Evolutionary conservation across 352 stramenopile genomes (phyloP).

Genomic region (Phytophthora pistaciae): DNA sequence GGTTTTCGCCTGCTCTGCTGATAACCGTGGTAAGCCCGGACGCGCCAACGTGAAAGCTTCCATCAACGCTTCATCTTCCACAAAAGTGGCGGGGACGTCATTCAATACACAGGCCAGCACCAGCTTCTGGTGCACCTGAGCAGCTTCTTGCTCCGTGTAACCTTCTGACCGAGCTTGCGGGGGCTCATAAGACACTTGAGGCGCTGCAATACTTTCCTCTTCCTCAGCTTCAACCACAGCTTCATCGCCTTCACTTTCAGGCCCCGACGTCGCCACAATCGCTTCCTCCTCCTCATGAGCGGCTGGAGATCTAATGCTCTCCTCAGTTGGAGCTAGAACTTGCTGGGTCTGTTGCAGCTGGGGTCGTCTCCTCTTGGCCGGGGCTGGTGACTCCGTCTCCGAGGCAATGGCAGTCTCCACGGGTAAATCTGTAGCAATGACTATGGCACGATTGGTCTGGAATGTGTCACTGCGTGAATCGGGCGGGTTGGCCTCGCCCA

Average conservation of each 20-base stretch:
- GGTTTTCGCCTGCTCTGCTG: conserved; percentile 17
- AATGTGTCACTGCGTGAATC: background rate
- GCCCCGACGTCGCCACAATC: too few species aligned
- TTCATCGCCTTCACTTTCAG: background rate
- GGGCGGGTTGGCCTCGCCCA: conserved; percentile 22
- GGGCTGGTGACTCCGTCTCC: background rate
- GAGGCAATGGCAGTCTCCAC: background rate
- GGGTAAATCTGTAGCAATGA: background rate
- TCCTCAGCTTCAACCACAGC: background rate
- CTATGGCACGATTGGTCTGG: conserved; percentile 10
- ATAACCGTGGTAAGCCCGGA: conserved; percentile 33
- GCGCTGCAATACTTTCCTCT: background rate
- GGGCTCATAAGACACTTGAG: background rate
- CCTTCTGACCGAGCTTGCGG: background rate
- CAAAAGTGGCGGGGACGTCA: conserved; percentile 39
- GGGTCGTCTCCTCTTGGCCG: conserved; percentile 1
- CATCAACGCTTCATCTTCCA: conserved; percentile 49
- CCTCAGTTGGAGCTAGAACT: background rate
- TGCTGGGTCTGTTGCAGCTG: conserved; percentile 4
- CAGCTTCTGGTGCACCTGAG: conserved; percentile 45
- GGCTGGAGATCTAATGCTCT: background rate
- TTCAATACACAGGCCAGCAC: conserved; percentile 54
- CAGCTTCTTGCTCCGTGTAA: conserved; percentile 12
- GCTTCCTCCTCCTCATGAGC: background rate
- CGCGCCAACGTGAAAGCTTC: conserved; percentile 42